Conservation (phyloP, 768 basidiomycete species). For the Suillus bovinus region DNA sequence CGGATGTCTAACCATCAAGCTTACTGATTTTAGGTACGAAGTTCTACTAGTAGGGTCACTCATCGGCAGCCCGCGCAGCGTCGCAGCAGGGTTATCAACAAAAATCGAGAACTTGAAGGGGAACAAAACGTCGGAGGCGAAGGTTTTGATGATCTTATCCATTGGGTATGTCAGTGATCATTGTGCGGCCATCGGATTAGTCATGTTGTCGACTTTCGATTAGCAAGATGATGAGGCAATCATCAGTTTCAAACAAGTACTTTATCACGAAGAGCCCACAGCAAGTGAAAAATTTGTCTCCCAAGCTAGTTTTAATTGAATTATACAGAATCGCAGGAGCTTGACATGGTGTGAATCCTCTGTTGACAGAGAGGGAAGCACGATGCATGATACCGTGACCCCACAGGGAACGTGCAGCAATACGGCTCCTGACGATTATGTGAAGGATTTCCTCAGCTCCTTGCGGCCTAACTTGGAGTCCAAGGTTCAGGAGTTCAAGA, state of each 20-base stretch:
- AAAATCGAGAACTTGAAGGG: not conserved
- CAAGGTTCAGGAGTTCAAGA: slow-evolving; percentile 18
- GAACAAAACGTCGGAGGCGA: not conserved
- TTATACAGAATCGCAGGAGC: not conserved
- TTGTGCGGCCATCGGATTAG: no score
- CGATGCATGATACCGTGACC: not conserved
- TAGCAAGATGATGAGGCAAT: not conserved
- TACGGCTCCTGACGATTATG: not conserved
- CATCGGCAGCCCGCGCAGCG: not conserved
- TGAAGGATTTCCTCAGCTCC: slow-evolving; percentile 23
- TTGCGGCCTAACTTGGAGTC: slow-evolving; percentile 23
- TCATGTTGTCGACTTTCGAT: no score
- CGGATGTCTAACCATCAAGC: not conserved
- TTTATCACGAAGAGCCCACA: not conserved
- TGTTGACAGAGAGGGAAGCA: not conserved
- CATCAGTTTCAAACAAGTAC: not conserved
- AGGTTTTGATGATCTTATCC: not conserved
- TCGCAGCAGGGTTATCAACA: not conserved
- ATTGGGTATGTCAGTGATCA: not conserved
- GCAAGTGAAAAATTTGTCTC: not conserved
- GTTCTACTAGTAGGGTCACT: not conserved
- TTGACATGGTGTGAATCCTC: not conserved
- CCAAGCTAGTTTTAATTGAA: not conserved
- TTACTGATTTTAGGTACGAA: not conserved
- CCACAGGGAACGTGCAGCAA: not conserved